These are phyloP conservation scores for Dendrothele bispora DNA, from an alignment of 768 basidiomycete genomes.

Conservation along the genomic window DNA sequence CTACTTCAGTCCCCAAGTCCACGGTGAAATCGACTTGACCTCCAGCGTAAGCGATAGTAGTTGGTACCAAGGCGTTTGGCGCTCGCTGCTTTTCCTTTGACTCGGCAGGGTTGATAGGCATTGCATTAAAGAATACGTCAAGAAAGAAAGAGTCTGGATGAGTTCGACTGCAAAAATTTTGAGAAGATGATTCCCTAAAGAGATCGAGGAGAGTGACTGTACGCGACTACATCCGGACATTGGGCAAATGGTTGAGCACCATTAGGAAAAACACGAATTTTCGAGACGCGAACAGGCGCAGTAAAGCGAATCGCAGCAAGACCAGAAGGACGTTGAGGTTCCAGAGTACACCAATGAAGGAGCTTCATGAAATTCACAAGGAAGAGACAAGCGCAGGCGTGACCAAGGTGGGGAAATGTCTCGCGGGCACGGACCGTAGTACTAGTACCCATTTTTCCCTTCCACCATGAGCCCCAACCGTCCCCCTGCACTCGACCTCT, in stretches of 20 bases:
- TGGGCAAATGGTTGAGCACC: slow-evolving; percentile 60
- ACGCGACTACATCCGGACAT: slow-evolving; percentile 65
- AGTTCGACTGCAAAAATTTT: slow-evolving; percentile 48
- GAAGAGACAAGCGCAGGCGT: not conserved
- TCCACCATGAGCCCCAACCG: not conserved
- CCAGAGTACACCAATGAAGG: slow-evolving; percentile 67
- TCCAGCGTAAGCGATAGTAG: slow-evolving; percentile 70
- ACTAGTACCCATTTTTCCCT: not conserved
- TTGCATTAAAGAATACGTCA: slow-evolving; percentile 75
- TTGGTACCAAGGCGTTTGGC: slow-evolving; percentile 72
- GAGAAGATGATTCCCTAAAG: not conserved
- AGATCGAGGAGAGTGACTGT: slow-evolving; percentile 19
- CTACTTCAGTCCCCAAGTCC: slow-evolving; percentile 68
- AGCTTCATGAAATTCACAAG: slow-evolving; percentile 53
- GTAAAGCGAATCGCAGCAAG: slow-evolving; percentile 75
- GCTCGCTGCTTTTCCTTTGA: slow-evolving; percentile 61
- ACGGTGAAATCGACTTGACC: slow-evolving; percentile 65
- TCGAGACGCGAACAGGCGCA: slow-evolving; percentile 64
- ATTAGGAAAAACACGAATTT: slow-evolving; percentile 69
- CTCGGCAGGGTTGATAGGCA: slow-evolving; percentile 43
- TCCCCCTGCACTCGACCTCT: too few relatives aligned
- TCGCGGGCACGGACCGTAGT: not conserved
- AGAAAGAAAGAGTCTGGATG: slow-evolving; percentile 74
- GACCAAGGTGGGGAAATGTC: not conserved
- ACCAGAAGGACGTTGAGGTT: slow-evolving; percentile 54